Evolutionary conservation across 2,329 filamentous ascomycete species (phyloP).

Genomic region (Emmonsiellopsis sp.): DNA sequence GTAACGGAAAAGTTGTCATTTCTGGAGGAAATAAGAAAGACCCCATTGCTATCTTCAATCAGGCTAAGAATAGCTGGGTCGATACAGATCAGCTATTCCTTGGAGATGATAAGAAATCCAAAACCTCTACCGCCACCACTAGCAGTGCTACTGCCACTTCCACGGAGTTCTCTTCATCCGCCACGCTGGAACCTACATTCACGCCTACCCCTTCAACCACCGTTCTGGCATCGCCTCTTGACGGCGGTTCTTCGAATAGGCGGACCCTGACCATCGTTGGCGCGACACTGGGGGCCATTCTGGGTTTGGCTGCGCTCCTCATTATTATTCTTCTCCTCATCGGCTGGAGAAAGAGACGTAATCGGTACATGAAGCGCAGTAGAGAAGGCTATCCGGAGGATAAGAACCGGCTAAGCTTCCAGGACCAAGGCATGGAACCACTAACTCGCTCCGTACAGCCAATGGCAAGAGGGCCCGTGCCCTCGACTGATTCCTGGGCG

Average conservation of each 20-base stretch:
- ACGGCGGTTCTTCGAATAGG: constrained; percentile 20
- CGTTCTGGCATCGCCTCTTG: constrained; percentile 23
- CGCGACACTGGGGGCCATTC: constrained; percentile 71
- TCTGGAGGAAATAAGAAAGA: constrained; percentile 63
- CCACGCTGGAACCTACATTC: constrained; percentile 21
- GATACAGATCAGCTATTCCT: constrained; percentile 58
- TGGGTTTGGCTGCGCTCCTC: constrained; percentile 63
- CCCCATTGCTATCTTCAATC: constrained; percentile 68
- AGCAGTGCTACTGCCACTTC: constrained; percentile 15
- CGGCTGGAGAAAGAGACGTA: constrained; percentile 11
- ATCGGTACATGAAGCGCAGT: constrained; percentile 21
- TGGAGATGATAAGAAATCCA: constrained; percentile 26
- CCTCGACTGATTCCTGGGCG: constrained; percentile 30
- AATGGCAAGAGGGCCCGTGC: constrained; percentile 36
- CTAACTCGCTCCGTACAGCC: constrained; percentile 34
- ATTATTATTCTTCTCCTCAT: constrained; percentile 58
- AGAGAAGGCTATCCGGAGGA: constrained; percentile 41
- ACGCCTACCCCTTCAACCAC: constrained; percentile 18
- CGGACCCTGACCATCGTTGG: constrained; percentile 57
- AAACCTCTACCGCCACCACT: constrained; percentile 22
- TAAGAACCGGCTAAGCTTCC: constrained; percentile 47
- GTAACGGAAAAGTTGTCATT: constrained; percentile 61
- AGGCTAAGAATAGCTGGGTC: constrained; percentile 66
- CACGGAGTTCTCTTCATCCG: background rate
- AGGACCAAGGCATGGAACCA: constrained; percentile 37